Evolutionary conservation across 208 protist genomes (phyloP), one percentile per base, ranked within the genome.

Genomic region (Tritrichomonas musculus): DNA sequence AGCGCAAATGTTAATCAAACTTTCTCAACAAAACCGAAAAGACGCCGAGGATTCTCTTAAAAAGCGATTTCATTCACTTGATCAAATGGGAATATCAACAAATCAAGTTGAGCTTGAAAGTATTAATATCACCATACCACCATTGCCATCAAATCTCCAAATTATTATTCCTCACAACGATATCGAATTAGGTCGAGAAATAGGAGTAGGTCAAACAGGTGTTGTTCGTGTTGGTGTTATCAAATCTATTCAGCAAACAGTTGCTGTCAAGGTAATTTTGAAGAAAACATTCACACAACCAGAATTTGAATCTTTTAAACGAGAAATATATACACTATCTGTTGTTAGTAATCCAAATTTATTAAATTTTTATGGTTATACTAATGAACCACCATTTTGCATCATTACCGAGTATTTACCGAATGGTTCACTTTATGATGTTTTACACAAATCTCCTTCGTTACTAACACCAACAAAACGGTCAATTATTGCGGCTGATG

Each of bases 271-370:
- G 53, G n/a, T 84, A n/a, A 11, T 84, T n/a, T 14, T 39, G 17
- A 49, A 84, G 25, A 84, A 53, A 44, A 33, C 27, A 84, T 44
- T 84, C 2, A 84, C 4, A 1, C 1, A 3, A 13, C 1, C 44
- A n/a, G 73, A 84, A 84, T 53, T 84, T 33, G 73, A 84, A 84
- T 84, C 73, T 25, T 84, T 47, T 53, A 36, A n/a, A 44, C 49
- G 73, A 53, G 73, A 84, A 53, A 44, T 84, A 17, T 84, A 84
- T n/a, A n/a, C 73, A 13, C 22, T 84, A n/a, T 84, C 73, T 9
- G 36, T 53, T 20, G 8, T 84, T 25, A 44, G 25, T n/a, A 36
- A 84, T 44, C 73, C 73, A 22, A 47, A 44, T 44, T 11, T 84
- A 17, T n/a, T 84, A 8, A 84, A 84, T 17, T 84, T 84, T 53